phyloP scores from a whole-genome alignment of 176 grass and related monocot species.

The Phyllostachys edulis region DNA sequence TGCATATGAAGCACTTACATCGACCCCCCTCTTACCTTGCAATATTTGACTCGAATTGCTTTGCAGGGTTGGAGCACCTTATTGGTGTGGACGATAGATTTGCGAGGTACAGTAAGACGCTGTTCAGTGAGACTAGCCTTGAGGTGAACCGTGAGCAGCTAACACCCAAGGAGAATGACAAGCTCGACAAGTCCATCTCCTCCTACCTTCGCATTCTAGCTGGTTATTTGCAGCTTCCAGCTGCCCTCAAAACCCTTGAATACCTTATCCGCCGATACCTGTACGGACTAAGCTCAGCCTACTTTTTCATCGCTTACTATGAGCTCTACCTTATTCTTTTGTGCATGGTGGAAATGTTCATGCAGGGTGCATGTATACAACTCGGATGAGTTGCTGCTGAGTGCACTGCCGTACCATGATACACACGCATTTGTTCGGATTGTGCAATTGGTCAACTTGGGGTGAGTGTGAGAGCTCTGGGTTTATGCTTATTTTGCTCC shows the following conservation, averaged over 20 bases:
- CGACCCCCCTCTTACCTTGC: not conserved
- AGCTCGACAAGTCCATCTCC: slow-evolving; percentile 79
- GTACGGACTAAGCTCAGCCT: slow-evolving; percentile 40
- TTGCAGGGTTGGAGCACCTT: slow-evolving; percentile 81
- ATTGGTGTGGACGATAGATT: slow-evolving; percentile 56
- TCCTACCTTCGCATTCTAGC: slow-evolving; percentile 76
- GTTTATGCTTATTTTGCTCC: slow-evolving; percentile 13
- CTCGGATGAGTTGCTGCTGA: slow-evolving; percentile 73
- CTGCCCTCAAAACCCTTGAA: slow-evolving; percentile 80
- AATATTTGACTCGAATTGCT: not conserved
- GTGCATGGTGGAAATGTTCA: slow-evolving; percentile 35
- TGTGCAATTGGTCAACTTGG: slow-evolving; percentile 73
- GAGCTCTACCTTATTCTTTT: slow-evolving; percentile 31
- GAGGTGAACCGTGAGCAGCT: slow-evolving; percentile 74
- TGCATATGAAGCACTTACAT: not conserved
- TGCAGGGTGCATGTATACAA: slow-evolving; percentile 94
- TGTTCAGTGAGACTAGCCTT: slow-evolving; percentile 84
- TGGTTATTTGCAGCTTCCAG: slow-evolving; percentile 63
- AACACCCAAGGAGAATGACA: slow-evolving; percentile 67
- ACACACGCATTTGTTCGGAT: slow-evolving; percentile 85
- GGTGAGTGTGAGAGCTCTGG: slow-evolving; percentile 43
- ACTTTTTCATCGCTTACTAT: not conserved
- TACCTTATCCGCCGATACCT: slow-evolving; percentile 87
- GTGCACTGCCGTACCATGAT: slow-evolving; percentile 79
- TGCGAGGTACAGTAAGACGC: slow-evolving; percentile 50